Conservation (phyloP, 805 yeast species). For the Danielia oregonensis region DNA sequence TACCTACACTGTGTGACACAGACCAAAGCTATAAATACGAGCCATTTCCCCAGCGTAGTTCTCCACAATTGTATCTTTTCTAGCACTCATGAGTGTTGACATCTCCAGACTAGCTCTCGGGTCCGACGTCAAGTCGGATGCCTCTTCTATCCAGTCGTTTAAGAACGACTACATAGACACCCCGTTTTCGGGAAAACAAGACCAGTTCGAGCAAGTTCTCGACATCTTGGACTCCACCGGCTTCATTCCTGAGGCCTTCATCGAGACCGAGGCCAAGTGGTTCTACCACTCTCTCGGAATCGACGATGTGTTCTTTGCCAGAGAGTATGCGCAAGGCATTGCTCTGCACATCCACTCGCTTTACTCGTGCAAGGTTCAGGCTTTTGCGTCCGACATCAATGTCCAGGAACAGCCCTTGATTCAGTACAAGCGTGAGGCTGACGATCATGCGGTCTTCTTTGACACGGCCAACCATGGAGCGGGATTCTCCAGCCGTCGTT, state of each 20-base stretch:
- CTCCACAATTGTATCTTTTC: too few relatives aligned
- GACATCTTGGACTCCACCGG: conserved; percentile 80
- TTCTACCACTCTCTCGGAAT: conserved; percentile 85
- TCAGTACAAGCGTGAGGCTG: conserved; percentile 73
- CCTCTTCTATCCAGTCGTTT: conserved; percentile 27
- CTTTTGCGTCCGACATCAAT: conserved; percentile 56
- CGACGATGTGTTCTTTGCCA: conserved; percentile 87
- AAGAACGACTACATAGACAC: conserved; percentile 67
- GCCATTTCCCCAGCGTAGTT: too few relatives aligned
- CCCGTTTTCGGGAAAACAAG: conserved; percentile 75
- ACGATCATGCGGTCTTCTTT: conserved; percentile 87
- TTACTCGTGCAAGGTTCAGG: conserved; percentile 90
- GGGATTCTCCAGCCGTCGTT: conserved; percentile 26
- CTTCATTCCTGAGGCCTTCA: conserved; percentile 81
- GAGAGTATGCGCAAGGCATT: conserved; percentile 75
- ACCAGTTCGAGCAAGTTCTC: conserved; percentile 77
- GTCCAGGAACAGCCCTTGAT: conserved; percentile 54
- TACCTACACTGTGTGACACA: too few relatives aligned
- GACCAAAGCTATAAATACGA: too few relatives aligned
- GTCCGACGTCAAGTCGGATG: conserved; percentile 21
- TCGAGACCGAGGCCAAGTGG: conserved; percentile 86
- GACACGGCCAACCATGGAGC: conserved; percentile 60
- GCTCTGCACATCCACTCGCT: conserved; percentile 83
- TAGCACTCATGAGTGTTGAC: conserved; percentile 15
- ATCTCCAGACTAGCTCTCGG: conserved; percentile 13